These are phyloP conservation scores for Volvox africanus DNA, from an alignment of 139 green algal genomes.

Conservation along the genomic window DNA sequence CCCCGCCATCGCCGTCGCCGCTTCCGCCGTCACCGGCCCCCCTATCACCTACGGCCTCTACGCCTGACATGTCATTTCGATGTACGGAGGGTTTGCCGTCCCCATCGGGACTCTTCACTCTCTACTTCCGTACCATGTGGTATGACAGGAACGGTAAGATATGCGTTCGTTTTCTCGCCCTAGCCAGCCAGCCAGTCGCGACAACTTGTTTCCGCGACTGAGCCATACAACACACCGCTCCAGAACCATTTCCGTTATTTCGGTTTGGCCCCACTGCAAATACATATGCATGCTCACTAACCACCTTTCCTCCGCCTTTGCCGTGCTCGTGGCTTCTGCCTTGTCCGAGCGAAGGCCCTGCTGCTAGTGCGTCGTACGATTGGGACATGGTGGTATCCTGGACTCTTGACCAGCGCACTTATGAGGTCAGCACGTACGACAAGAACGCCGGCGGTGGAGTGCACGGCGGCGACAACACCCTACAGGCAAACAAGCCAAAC, in stretches of 20 bases:
- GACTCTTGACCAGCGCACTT: background rate
- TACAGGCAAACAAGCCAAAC: background rate
- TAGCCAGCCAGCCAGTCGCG: too few species aligned
- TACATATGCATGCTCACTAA: too few species aligned
- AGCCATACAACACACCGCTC: too few species aligned
- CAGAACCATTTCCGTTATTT: too few species aligned
- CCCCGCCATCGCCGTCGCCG: too few species aligned
- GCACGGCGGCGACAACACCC: background rate
- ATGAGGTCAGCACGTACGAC: background rate
- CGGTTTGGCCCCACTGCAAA: too few species aligned
- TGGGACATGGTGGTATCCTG: constrained; percentile 8
- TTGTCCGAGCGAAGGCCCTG: background rate
- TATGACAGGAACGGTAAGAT: background rate
- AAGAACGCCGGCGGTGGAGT: background rate
- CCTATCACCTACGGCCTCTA: too few species aligned
- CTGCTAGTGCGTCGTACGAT: background rate
- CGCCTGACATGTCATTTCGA: background rate
- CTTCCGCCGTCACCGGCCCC: too few species aligned
- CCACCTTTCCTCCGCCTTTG: background rate
- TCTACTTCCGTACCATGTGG: constrained; percentile 17
- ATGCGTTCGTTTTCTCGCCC: too few species aligned
- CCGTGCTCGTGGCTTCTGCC: background rate
- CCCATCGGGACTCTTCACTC: background rate
- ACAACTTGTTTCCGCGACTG: too few species aligned
- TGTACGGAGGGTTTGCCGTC: background rate